A percentile compares a stretch with the other conserved stretches of the same genome.
These are phyloP conservation scores for Pseudevernia furfuracea DNA, from an alignment of 495 filamentous ascomycete genomes.

Conservation along the genomic window DNA sequence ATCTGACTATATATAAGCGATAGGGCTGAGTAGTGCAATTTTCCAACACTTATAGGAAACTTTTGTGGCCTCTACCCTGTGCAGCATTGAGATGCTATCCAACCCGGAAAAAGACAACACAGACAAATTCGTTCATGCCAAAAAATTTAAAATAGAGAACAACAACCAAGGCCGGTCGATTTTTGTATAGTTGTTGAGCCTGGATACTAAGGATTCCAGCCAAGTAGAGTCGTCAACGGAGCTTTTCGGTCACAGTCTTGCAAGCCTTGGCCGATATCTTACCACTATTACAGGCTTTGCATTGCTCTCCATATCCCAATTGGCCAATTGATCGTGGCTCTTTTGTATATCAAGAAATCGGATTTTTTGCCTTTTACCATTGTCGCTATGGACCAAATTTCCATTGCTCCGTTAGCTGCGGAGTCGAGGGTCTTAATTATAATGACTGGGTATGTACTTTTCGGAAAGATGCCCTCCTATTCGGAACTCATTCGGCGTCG, in stretches of 20 bases:
- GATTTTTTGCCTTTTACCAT: neutral
- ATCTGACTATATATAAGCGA: no score
- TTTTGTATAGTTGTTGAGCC: neutral
- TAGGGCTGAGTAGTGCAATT: no score
- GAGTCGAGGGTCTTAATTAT: constrained; percentile 83
- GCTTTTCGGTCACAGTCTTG: neutral
- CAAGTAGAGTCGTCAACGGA: neutral
- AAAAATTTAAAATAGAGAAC: neutral
- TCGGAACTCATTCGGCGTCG: neutral
- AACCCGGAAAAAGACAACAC: neutral
- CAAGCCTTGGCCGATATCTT: neutral
- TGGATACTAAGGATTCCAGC: neutral
- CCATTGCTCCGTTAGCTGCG: constrained; percentile 28
- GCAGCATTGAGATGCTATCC: neutral
- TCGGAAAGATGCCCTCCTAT: neutral
- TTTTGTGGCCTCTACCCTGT: neutral
- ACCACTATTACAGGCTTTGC: neutral
- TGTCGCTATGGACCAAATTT: constrained; percentile 8
- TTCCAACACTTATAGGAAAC: no score
- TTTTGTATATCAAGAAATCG: neutral
- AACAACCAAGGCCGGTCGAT: no score
- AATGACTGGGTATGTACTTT: constrained; percentile 59
- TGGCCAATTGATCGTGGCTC: neutral
- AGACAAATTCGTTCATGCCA: no score
- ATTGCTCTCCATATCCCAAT: neutral